Evolutionary conservation across 2,329 filamentous ascomycete species (phyloP), one percentile per base, ranked within the genome.

Genomic region (Penicillium sp.): DNA sequence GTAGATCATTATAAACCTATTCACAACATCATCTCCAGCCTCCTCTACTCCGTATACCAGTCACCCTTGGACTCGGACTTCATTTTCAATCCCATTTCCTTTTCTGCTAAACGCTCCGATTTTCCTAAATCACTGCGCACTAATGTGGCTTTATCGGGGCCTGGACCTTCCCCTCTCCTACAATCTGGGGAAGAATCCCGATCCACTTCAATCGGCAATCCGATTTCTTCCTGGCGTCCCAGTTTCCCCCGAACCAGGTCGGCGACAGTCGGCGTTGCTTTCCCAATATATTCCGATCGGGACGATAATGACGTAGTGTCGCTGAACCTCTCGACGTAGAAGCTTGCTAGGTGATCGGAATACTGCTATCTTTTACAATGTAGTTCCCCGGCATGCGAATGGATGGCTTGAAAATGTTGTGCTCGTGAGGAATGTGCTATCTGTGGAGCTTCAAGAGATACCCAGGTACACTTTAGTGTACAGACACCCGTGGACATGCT

Each of bases 111-210:
- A 25, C 39, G n/a, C 25, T 24, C 28, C 38, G 37, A 24, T 18
- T 40, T 23, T 23, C 45, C 45, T 39, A 15, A 13, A 49, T 45
- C 25, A 49, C 28, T 13, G 23, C 15, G 33, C 29, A 29, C 8
- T 18, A 18, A 18, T 27, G 10, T 10, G 8, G 32, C 15, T 20
- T 18, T 37, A 12, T 37, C 13, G 18, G 29, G 44, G 27, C 24
- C 28, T 47, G 39, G 23, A 33, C 35, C 38, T 40, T 31, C 42
- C 42, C 41, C 23, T 37, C 20, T 18, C 37, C 32, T 35, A 49
- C n/a, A 43, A 52, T 49, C 50, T 40, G 50, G 50, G 50, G 50
- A 49, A 43, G 20, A 43, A 24, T 35, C n/a, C 15, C 5, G 45
- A 32, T 28, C 42, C 46, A 51, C 49, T 24, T 15, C 31, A n/a